Conservation (phyloP, 768 basidiomycete species). For the Hygrophorus russula region DNA sequence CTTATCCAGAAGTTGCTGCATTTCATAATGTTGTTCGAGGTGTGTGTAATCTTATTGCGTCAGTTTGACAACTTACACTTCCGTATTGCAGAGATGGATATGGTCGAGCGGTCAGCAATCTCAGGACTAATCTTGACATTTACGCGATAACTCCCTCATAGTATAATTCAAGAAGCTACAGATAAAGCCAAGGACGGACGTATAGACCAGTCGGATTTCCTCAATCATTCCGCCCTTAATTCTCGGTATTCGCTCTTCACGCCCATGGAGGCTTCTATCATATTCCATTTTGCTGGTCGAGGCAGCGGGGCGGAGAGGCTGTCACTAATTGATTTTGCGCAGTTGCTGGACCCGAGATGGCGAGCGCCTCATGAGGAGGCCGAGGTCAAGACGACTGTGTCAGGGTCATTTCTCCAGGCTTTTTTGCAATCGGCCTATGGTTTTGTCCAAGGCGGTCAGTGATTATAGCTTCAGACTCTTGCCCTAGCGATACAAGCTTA, state of each 20-base stretch:
- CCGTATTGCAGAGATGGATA: constrained; percentile 75
- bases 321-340: constrained; percentile 83
- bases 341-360: constrained; percentile 88
- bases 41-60: constrained; percentile 20
- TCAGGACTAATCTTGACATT: constrained; percentile 1
- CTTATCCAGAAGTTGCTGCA: constrained; percentile 92
- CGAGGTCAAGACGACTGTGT: constrained; percentile 20
- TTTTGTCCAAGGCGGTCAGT: constrained; percentile 74
- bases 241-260: constrained; percentile 94
- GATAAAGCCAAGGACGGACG: constrained; percentile 89
- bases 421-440: constrained; percentile 70
- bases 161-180: constrained; percentile 84
- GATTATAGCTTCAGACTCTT: not conserved
- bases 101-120: constrained; percentile 67
- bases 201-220: constrained; percentile 92
- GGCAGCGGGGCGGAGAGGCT: constrained; percentile 62
- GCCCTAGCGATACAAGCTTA: constrained; percentile 6
- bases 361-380: constrained; percentile 51
- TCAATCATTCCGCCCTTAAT: constrained; percentile 74
- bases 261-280: constrained; percentile 95
- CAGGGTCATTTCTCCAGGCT: constrained; percentile 37
- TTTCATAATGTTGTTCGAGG: constrained; percentile 95
- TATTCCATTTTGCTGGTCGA: constrained; percentile 94
- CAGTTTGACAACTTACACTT: not conserved
- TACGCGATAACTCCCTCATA: constrained; percentile 16